Percentiles rank a stretch among this genome's conserved stretches.
Conservation (phyloP, 202 grass and related monocot species). For the Bolboschoenoplectus hybrid region DNA sequence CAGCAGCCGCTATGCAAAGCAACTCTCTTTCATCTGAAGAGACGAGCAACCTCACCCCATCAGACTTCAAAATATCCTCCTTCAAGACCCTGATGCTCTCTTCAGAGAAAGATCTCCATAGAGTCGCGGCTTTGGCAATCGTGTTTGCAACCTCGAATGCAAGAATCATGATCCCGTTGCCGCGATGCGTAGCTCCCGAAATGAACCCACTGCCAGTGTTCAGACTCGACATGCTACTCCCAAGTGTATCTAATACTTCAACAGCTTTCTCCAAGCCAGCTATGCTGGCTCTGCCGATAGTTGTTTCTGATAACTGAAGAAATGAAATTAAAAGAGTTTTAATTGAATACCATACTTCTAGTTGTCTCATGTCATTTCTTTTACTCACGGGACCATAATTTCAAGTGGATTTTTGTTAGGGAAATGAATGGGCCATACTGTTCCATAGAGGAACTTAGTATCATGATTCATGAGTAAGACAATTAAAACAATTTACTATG, state of each 20-base stretch:
- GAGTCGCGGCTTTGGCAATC: conserved; percentile 72
- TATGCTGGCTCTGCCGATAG: conserved; percentile 75
- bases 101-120: conserved; percentile 82
- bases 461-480: neutral
- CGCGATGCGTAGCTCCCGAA: conserved; percentile 56
- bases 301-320: conserved; percentile 76
- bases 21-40: conserved; percentile 66
- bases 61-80: conserved; percentile 78
- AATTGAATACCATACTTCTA: neutral
- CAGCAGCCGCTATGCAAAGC: conserved; percentile 66
- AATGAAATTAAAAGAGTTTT: neutral
- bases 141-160: conserved; percentile 98
- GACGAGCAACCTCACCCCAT: conserved; percentile 78
- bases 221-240: conserved; percentile 84
- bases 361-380: neutral
- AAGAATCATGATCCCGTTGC: conserved; percentile 73
- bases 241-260: conserved; percentile 81
- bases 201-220: conserved; percentile 86
- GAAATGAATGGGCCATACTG: neutral
- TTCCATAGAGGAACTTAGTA: neutral
- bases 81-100: conserved; percentile 75
- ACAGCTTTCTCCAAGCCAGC: conserved; percentile 84
- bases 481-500: neutral
- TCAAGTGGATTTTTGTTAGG: neutral
- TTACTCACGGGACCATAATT: neutral